Base-by-base conservation (phyloP, 2,329 filamentous ascomycete genomes). In the Fusarium subglutinans region DNA sequence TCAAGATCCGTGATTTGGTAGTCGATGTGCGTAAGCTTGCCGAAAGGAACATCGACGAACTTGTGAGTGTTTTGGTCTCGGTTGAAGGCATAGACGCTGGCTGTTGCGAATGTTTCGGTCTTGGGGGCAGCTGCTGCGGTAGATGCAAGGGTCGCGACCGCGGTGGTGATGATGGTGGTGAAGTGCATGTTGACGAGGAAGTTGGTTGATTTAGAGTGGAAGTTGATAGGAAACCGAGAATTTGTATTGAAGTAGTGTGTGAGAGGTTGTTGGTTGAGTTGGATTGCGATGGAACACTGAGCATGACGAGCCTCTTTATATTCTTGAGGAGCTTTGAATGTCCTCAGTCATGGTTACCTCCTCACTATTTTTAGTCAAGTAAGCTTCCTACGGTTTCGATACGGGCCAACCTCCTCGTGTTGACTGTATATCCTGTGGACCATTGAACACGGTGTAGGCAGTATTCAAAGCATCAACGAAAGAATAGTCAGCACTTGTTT, bases 1-100 rank as follows among this genome's bases (percentile, higher is more conserved):
- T 61, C 58, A 11, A 61, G 48, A 8, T 41, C 48, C 3, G 58
- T 56, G 28, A 61, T 43, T 28, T 61, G 58, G 6, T 43, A 61
- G n/a, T 61, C 28, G 20, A 43, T 44, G n/a, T 61, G 58, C 5
- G 48, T 56, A n/a, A 61, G 58, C 48, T 55, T 61, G 8, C 58
- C 48, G 20, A 61, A 43, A 7, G 58, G 38, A 9, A 55, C 48
- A 3, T 56, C 48, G 8, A 61, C 38, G 8, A 18, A 43, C 14
- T 56, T 61, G 48, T 61, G 22, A 11, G 28, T 43, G n/a, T 44
- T 55, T 5, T 37, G 14, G 11, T 43, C 37, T 33, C 28, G 33
- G 58, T 61, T 56, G 37, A 61, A 13, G n/a, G 57, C 62, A 40
- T 44, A 51, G 38, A 65, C 44, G 6, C 45, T 65, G 13, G 24